A percentile compares a stretch with the other conserved stretches of the same genome.
phyloP scores from a whole-genome alignment of 306 rosid genomes.

The Fragaria nilgerrensis region DNA sequence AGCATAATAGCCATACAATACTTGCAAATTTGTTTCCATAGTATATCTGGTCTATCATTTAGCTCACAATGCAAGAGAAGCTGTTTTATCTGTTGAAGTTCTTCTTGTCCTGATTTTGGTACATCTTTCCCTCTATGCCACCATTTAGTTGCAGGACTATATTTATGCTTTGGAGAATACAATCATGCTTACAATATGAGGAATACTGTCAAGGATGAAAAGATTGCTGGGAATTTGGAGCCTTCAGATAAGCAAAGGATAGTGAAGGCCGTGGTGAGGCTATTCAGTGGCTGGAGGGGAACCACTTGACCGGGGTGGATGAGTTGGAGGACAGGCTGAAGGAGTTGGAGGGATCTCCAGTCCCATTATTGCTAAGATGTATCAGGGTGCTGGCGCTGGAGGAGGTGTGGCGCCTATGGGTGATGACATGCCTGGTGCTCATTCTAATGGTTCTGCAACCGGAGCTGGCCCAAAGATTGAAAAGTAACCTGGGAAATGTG shows the following conservation, averaged over 20 bases:
- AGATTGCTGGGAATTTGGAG: constrained; percentile 52
- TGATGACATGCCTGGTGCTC: constrained; percentile 24
- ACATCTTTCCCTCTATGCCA: background rate
- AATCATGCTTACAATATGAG: constrained; percentile 76
- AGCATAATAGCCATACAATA: background rate
- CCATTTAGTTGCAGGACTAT: no score
- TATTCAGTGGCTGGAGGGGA: constrained; percentile 67
- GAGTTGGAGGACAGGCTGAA: constrained; percentile 76
- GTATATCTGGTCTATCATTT: background rate
- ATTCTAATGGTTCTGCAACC: constrained; percentile 27
- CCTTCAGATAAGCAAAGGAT: constrained; percentile 55
- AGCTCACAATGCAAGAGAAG: background rate
- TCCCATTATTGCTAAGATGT: constrained; percentile 72
- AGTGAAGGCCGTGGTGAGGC: constrained; percentile 65
- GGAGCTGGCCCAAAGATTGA: constrained; percentile 83
- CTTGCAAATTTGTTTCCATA: background rate
- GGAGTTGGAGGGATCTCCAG: constrained; percentile 66
- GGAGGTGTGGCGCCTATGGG: constrained; percentile 29
- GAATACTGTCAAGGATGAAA: constrained; percentile 69
- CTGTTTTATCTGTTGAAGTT: background rate
- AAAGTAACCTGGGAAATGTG: constrained; percentile 33
- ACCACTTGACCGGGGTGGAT: constrained; percentile 78
- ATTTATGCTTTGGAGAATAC: constrained; percentile 52
- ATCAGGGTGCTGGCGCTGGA: constrained; percentile 45
- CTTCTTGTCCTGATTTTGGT: background rate